These are phyloP conservation scores for Penicillium sp. DNA, from an alignment of 2,329 filamentous ascomycete genomes.

Conservation along the genomic window DNA sequence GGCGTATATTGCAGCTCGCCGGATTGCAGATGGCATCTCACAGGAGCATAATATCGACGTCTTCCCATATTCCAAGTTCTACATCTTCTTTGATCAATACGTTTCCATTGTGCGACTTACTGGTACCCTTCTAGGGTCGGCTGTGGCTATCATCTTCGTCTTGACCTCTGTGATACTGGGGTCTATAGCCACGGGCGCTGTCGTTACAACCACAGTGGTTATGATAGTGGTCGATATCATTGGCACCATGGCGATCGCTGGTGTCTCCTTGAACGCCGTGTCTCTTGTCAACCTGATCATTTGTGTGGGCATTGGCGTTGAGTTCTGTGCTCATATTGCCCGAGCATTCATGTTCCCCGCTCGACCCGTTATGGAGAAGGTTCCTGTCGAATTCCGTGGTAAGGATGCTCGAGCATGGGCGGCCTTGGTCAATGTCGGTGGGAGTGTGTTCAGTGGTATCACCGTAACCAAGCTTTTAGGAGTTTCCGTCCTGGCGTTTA, in stretches of 20 bases:
- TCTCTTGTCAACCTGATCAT: conserved; percentile 96
- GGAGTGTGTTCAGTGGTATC: conserved; percentile 92
- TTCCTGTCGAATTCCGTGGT: conserved; percentile 73
- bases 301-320: conserved; percentile 91
- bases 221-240: conserved; percentile 96
- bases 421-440: conserved; percentile 89
- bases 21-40: conserved; percentile 76
- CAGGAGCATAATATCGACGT: conserved; percentile 72
- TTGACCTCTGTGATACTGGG: conserved; percentile 80
- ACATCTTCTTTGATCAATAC: conserved; percentile 99
- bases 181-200: conserved; percentile 73
- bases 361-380: conserved; percentile 74
- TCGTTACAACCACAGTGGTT: conserved; percentile 80
- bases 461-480: conserved; percentile 93
- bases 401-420: conserved; percentile 87
- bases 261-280: conserved; percentile 90
- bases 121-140: conserved; percentile 73
- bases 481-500: conserved; percentile 89
- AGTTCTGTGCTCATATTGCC: conserved; percentile 96
- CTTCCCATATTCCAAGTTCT: conserved; percentile 96
- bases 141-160: conserved; percentile 78
- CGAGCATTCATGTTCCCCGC: conserved; percentile 94
- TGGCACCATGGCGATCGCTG: conserved; percentile 85
- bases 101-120: conserved; percentile 78
- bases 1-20: conserved; percentile 82